Evolutionary conservation across 2,329 filamentous ascomycete species (phyloP).

Genomic region (Trichoderma oligosporum): DNA sequence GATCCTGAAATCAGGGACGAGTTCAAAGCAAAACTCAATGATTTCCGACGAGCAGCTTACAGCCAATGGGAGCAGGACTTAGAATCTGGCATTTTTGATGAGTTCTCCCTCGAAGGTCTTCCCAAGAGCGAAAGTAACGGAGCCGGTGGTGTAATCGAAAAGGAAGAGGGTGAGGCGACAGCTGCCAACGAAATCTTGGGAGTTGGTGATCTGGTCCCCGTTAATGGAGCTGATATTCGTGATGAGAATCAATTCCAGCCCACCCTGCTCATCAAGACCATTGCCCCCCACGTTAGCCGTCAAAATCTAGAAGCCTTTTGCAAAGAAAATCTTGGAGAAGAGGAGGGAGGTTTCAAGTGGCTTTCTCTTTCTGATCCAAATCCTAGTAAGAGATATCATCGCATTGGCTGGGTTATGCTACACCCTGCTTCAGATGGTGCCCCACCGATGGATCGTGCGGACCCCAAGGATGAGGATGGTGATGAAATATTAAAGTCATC

Average conservation of each 20-base stretch:
- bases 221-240: constrained; percentile 76
- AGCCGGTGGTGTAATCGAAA: constrained; percentile 78
- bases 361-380: constrained; percentile 95
- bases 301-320: constrained; percentile 92
- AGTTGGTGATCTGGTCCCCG: constrained; percentile 84
- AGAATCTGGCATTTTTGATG: constrained; percentile 81
- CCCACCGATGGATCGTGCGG: constrained; percentile 64
- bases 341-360: constrained; percentile 90
- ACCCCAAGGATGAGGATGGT: constrained; percentile 66
- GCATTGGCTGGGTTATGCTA: constrained; percentile 97
- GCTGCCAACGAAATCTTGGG: constrained; percentile 89
- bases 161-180: constrained; percentile 91
- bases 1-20: constrained; percentile 75
- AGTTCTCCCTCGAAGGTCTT: constrained; percentile 89
- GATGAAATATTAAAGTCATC: constrained; percentile 55
- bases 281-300: constrained; percentile 91
- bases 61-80: constrained; percentile 87
- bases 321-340: constrained; percentile 88
- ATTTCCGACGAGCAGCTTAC: constrained; percentile 75
- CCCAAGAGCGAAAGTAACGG: constrained; percentile 92
- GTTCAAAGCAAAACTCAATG: constrained; percentile 70
- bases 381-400: constrained; percentile 92
- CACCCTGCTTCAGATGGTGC: constrained; percentile 70
- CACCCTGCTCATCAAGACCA: constrained; percentile 94
- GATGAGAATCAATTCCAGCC: constrained; percentile 87